phyloP scores from a whole-genome alignment of 2,329 filamentous ascomycete species.

The Botryotinia calthae region DNA sequence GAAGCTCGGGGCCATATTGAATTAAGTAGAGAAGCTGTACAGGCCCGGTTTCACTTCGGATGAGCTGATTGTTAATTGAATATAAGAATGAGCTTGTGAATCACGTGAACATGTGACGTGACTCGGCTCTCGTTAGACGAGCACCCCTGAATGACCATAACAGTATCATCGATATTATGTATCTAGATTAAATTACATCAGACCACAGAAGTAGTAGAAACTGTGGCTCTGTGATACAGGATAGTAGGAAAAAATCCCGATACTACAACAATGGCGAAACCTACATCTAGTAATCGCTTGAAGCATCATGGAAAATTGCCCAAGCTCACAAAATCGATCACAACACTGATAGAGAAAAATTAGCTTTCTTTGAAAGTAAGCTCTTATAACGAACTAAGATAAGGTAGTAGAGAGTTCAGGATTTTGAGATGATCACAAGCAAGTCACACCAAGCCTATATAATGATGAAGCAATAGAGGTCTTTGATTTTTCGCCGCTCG shows the following conservation, averaged over 20 bases:
- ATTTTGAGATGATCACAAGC: not conserved
- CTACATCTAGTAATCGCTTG: not conserved
- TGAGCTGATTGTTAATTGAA: not conserved
- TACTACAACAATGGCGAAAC: not conserved
- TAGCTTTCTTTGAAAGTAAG: not conserved
- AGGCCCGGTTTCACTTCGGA: not conserved
- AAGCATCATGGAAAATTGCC: rapidly evolving
- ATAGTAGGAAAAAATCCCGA: rapidly evolving
- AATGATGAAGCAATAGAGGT: not conserved
- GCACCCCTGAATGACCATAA: not conserved
- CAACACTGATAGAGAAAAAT: rapidly evolving
- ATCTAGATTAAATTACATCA: rapidly evolving
- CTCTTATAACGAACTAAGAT: rapidly evolving
- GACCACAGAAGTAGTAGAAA: not conserved
- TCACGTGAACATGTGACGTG: not conserved
- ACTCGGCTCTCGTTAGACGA: not conserved
- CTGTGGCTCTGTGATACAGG: not conserved
- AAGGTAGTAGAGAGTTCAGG: rapidly evolving
- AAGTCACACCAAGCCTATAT: not conserved
- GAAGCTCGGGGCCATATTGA: not conserved
- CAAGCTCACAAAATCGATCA: not conserved
- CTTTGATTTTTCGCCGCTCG: not conserved
- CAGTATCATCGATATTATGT: not conserved
- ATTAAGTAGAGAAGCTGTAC: too few species aligned
- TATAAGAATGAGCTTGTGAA: not conserved